Percentiles rank a stretch among this genome's conserved stretches.
phyloP scores from a whole-genome alignment of 1,139 yeast species.

The Blastobotrys serpentis region DNA sequence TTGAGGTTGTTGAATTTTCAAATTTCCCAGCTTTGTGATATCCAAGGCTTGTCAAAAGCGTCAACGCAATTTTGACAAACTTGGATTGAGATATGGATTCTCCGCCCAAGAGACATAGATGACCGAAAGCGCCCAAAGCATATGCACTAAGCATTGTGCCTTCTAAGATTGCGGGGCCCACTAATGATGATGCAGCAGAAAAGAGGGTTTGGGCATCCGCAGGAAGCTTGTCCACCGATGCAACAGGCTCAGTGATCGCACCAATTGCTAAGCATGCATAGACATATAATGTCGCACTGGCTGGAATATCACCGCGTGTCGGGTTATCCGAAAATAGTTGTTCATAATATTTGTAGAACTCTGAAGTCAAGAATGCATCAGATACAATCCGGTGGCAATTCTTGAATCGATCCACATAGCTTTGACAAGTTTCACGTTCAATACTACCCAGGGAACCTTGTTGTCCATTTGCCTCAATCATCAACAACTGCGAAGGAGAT shows the following conservation, averaged over 20 bases:
- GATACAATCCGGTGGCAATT: conserved; percentile 15
- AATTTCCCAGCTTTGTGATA: conserved; percentile 12
- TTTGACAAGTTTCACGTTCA: conserved; percentile 17
- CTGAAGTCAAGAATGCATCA: conserved; percentile 16
- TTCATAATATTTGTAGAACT: conserved; percentile 14
- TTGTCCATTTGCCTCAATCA: conserved; percentile 5
- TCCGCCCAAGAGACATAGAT: conserved; percentile 19
- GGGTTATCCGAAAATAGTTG: conserved; percentile 12
- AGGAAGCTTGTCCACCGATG: conserved; percentile 13
- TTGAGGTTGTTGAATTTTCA: too few relatives aligned
- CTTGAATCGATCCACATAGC: conserved; percentile 11
- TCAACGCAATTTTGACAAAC: conserved; percentile 18
- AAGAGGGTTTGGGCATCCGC: conserved; percentile 16
- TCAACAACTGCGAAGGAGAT: not conserved
- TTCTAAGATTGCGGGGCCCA: conserved; percentile 21
- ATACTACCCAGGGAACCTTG: not conserved
- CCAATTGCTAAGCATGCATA: conserved; percentile 20
- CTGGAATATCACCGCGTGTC: conserved; percentile 10
- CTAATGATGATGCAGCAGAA: conserved; percentile 19
- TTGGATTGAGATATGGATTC: conserved; percentile 20
- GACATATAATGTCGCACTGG: conserved; percentile 17
- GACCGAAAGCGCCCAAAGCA: conserved; percentile 20
- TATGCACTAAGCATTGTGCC: conserved; percentile 16
- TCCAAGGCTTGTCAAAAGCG: conserved; percentile 17
- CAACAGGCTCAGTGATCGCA: conserved; percentile 15